Base-by-base conservation (phyloP, 1,284 basidiomycete genomes). In the Cerioporus squamosus region DNA sequence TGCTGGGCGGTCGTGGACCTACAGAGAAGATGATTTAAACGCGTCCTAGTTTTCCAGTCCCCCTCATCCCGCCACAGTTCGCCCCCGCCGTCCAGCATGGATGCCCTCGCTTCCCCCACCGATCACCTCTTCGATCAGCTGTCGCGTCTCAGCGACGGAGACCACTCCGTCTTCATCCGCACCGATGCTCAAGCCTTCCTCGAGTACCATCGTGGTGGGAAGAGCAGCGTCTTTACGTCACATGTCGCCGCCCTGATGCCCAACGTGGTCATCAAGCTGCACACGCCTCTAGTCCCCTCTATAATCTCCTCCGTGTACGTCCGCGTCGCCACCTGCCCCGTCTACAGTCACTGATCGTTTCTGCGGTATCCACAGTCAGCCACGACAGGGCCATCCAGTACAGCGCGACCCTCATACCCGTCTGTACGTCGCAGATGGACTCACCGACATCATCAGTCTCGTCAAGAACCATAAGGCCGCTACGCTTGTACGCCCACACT, bases 1-100 rank as follows among this genome's bases (percentile, higher is more conserved):
- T 50, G 33, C 29, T 55, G 58, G 58, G 61, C 61, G 61, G 46
- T 18, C 38, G 26, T 60, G 61, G 55, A 63, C 58, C 58, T 56
- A 63, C 61, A 60, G 18, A 53, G 57, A 57, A 53, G 50, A 47
- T 53, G 50, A 53, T 57, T 55, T 58, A 58, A 60, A 60, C 40
- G 39, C 43, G 14, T 43, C 31, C 31, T 50, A 20, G 22, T 18
- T 36, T 48, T 44, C 26, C 2, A 26, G 33, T 17, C 31, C 44
- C 42, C 44, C 38, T 52, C 47, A 52, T 36, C 38, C 29, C 45
- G 23, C 59, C 46, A 56, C 44, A 39, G 36, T 45, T 33, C 33
- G 20, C 40, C 24, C 15, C 39, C 45, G 26, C 26, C 29, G 8
- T 33, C 26, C 36, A 17, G 36, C 44, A 61, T 61, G 55, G 40